These are phyloP conservation scores for Ophiosphaerella narmari DNA, from an alignment of 2,329 filamentous ascomycete genomes.

Conservation along the genomic window DNA sequence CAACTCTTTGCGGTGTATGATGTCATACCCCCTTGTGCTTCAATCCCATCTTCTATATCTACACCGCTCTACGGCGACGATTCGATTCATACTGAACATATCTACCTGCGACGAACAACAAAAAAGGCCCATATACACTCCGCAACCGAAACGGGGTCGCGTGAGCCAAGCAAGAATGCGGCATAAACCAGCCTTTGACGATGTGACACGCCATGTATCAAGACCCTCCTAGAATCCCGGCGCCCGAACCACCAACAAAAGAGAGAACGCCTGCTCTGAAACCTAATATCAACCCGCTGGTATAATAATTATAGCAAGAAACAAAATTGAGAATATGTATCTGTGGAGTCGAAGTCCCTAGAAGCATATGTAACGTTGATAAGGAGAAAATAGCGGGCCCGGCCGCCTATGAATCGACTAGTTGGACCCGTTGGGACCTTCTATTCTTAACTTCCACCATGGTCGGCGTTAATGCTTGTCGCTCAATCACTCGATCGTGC, in stretches of 20 bases:
- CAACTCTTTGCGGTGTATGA: too few relatives aligned
- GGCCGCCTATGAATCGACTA: slow-evolving; percentile 36
- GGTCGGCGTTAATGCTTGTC: slow-evolving; percentile 38
- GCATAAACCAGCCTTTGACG: slow-evolving; percentile 5
- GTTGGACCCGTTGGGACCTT: slow-evolving; percentile 41
- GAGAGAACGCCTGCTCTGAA: too few relatives aligned
- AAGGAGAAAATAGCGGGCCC: slow-evolving; percentile 1
- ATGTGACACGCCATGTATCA: slow-evolving; percentile 9
- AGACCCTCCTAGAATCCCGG: not conserved
- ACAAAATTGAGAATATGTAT: too few relatives aligned
- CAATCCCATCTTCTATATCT: not conserved
- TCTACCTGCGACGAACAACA: not conserved
- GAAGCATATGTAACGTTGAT: not conserved
- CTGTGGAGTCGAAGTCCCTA: too few relatives aligned
- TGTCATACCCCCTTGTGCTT: too few relatives aligned
- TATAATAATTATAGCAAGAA: not conserved
- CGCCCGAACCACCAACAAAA: slow-evolving; percentile 5
- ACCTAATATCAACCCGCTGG: too few relatives aligned
- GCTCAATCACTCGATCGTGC: slow-evolving; percentile 32
- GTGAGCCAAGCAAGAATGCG: not conserved
- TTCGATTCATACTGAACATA: not conserved
- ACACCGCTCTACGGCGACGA: slow-evolving; percentile 1
- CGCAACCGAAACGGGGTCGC: slow-evolving; percentile 2
- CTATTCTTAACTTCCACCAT: slow-evolving; percentile 44
- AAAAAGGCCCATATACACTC: not conserved